Evolutionary conservation across 2,329 filamentous ascomycete genomes (phyloP), one percentile per base, ranked within the genome.

Genomic region (Sarocladiaceae sp.): DNA sequence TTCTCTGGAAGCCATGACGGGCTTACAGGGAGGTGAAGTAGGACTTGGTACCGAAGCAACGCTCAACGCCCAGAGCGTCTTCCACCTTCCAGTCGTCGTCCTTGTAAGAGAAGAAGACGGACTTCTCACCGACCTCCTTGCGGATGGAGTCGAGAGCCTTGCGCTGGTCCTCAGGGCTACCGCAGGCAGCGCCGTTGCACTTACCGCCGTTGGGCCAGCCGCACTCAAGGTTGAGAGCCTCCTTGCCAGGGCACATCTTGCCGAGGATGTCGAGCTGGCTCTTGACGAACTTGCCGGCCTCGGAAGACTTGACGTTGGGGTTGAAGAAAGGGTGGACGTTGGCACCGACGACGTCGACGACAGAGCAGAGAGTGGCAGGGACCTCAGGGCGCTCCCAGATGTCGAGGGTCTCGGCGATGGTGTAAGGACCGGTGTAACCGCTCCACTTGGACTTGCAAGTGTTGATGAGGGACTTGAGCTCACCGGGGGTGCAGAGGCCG

Each of bases 271-370:
- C 73, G 58, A 96, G 81, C 79, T 96, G 85, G 61, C 76, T 66
- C 58, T 77, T 72, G 61, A 92, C 88, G 69, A 97, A 97, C 50
- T 74, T 67, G 66, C 93, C 93, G 52, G 92, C 91, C 49, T 79
- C 64, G 3, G 71, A 63, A 55, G 91, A 80, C 22, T 71, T 65
- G 58, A 86, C 79, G 54, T 79, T 74, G 42, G 82, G 66, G 78
- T 95, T 95, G 87, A 97, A 97, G 87, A 88, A 97, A 60, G 92
- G 85, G 76, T 97, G 92, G 64, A 95, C 84, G 80, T 97, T 96
- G 71, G 83, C 84, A 70, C 86, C 88, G 33, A 90, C 80, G 56
- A 95, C 76, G 66, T 96, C 91, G 54, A 97, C 78, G 62, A 78
- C 80, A 31, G 64, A 62, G 80, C 93, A 97, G 56, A 97, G 79